Evolutionary conservation across 2,329 filamentous ascomycete species (phyloP).

Genomic region (Cladosporium colombiae): DNA sequence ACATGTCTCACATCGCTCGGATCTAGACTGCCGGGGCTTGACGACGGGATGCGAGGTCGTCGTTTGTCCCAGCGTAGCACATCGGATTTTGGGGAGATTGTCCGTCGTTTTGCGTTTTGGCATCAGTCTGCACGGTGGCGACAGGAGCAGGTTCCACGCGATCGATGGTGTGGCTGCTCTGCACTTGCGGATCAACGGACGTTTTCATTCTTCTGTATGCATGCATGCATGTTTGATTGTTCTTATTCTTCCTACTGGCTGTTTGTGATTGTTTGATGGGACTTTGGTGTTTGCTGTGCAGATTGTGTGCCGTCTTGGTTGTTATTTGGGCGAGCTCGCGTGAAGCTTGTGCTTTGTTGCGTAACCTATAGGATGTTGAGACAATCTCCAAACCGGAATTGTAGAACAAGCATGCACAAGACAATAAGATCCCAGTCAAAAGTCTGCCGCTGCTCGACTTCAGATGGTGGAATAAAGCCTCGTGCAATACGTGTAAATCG

Average conservation of each 20-base stretch:
- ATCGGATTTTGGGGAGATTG: neutral
- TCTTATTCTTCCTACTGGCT: neutral
- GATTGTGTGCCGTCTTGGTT: neutral
- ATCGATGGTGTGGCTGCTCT: neutral
- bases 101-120: neutral
- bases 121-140: neutral
- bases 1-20: neutral
- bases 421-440: neutral
- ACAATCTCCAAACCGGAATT: neutral
- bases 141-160: neutral
- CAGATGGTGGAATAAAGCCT: neutral
- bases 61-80: neutral
- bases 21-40: neutral
- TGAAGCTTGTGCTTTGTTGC: neutral
- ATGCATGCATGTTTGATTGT: neutral
- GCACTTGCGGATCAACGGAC: neutral
- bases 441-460: neutral
- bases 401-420: neutral
- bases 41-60: neutral
- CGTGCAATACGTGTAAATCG: neutral
- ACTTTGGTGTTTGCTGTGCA: neutral
- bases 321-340: neutral
- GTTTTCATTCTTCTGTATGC: neutral
- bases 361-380: neutral
- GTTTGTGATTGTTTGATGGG: neutral